Base-by-base conservation (phyloP, 768 basidiomycete species). In the Rickenella mellea region DNA sequence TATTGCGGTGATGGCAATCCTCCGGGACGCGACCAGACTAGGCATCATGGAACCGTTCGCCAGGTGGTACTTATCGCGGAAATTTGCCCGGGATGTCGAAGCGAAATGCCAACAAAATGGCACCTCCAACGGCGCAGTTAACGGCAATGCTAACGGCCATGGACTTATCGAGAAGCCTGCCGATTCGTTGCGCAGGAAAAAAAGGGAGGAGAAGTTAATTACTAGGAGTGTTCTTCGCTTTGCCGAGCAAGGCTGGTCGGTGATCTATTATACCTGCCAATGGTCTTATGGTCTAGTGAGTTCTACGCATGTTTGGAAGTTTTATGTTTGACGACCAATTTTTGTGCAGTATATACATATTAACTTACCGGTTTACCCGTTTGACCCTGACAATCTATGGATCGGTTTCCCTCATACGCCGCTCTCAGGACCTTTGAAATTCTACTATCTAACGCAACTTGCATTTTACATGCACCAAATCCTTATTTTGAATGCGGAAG, bases 381-480 rank as follows among this genome's bases (percentile, higher is more conserved):
- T 87, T 47, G 65, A 80, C 39, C 81, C 84, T 1, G 62, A 63
- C 11, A 71, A 78, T 39, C 61, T 89, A 33, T 98, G 88, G 89
- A 56, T 65, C 28, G 70, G 70, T 27, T 97, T 93, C 63, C 94
- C 94, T 21, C 84, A 96, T 57, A 66, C 72, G 39, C 80, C 80
- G 4, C 63, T 97, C 14, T 71, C 91, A n/a, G 80, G 69, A 5
- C 71, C 86, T 7, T 59, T 91, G 63, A 97, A 97, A 62, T 73
- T 90, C 55, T 94, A 92, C 61, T 96, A 94, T 57, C 76, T 92
- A 21, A 72, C 71, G 17, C 87, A 92, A 61, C 75, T 74, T 22
- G 85, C 87, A 28, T 92, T 92, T 63, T 99, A 96, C 65, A 62
- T 83, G 40, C 92, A 98, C 57, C 91, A 93, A 61, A 70, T 96